A percentile compares a stretch with the other conserved stretches of the same genome.
Evolutionary conservation across 75 land plant species (phyloP).

Genomic region (Picea glauca): DNA sequence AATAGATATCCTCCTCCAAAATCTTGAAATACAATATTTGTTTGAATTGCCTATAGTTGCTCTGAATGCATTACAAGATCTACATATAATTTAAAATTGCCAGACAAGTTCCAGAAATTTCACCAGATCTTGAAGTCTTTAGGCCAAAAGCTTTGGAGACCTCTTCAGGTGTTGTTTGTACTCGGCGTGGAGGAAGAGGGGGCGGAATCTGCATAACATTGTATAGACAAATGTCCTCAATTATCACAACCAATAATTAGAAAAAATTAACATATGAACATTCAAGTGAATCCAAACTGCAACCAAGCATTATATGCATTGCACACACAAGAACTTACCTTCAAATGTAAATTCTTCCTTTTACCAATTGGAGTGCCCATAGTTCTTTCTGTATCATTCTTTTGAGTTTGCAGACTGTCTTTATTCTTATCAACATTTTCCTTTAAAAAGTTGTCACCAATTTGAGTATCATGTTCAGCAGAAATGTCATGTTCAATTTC

Average conservation of each 20-base stretch:
- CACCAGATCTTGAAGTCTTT: constrained; percentile 23
- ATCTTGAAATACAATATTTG: neutral
- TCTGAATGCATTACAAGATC: neutral
- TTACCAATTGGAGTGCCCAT: neutral
- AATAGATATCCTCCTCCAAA: neutral
- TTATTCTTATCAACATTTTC: neutral
- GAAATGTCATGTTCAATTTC: neutral
- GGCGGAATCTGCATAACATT: neutral
- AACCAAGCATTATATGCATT: neutral
- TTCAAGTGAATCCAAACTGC: neutral
- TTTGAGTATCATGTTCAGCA: neutral
- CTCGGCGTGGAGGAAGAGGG: constrained; percentile 8
- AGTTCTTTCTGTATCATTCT: neutral
- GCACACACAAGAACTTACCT: neutral
- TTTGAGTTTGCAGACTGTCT: neutral
- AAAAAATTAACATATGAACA: neutral
- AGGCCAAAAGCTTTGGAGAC: constrained; percentile 23
- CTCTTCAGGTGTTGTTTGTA: constrained; percentile 5
- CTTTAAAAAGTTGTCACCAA: neutral
- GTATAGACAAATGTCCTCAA: too few species aligned
- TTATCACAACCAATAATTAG: too few species aligned
- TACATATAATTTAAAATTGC: neutral
- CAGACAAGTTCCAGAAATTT: neutral
- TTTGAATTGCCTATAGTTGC: neutral
- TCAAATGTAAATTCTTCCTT: neutral